phyloP scores from a whole-genome alignment of 2,329 filamentous ascomycete species.

The Alternaria sp. region DNA sequence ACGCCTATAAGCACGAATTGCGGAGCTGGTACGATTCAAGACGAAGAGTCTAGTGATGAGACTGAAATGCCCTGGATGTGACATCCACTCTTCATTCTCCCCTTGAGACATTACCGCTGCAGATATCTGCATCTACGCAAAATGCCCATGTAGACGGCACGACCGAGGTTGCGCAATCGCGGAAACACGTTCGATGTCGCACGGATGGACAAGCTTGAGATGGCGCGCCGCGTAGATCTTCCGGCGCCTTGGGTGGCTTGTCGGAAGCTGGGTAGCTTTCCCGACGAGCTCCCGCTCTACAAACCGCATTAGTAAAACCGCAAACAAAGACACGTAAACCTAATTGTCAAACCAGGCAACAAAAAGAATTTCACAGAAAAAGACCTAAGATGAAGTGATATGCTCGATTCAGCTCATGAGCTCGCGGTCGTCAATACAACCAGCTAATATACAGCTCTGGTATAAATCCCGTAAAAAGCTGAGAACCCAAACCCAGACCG shows the following conservation, averaged over 20 bases:
- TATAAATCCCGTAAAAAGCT: slow-evolving; percentile 60
- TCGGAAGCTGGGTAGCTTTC: not conserved
- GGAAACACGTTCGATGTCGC: not conserved
- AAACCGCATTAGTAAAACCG: not conserved
- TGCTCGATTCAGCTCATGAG: slow-evolving; percentile 55
- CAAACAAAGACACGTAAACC: not conserved
- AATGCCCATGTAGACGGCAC: not conserved
- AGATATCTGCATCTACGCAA: not conserved
- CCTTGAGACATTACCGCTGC: not conserved
- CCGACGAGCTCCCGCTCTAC: not conserved
- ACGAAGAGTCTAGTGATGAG: too few relatives aligned
- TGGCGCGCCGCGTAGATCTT: not conserved
- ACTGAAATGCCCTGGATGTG: not conserved
- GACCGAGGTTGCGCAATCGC: not conserved
- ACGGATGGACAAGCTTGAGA: not conserved
- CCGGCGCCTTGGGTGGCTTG: not conserved
- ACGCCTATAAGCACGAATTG: not conserved
- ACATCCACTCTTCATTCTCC: not conserved
- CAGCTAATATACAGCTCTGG: slow-evolving; percentile 70
- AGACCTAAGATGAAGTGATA: slow-evolving; percentile 38
- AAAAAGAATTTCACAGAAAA: not conserved
- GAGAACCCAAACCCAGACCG: slow-evolving; percentile 67
- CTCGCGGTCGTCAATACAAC: slow-evolving; percentile 58
- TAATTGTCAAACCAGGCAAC: not conserved
- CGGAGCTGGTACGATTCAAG: not conserved